Evolutionary conservation across 306 rosid genomes (phyloP).

Genomic region (Biancaea sappan): DNA sequence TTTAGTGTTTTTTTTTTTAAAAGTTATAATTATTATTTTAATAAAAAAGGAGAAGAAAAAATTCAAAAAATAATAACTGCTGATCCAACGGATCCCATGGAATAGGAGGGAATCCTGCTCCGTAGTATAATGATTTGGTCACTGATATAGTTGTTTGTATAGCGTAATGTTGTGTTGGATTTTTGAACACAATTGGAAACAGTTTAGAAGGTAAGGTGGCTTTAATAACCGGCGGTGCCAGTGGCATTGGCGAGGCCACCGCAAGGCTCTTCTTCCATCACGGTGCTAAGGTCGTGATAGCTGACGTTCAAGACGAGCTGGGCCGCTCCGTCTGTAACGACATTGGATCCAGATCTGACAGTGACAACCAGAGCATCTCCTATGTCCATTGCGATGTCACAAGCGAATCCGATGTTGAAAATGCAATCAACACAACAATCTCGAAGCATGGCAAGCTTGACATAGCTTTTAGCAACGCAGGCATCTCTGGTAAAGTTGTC

Average conservation of each 20-base stretch:
- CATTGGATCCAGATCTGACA: constrained; percentile 10
- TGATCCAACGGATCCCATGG: too few species aligned
- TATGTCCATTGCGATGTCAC: constrained; percentile 59
- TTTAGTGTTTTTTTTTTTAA: too few species aligned
- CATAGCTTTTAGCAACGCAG: constrained; percentile 62
- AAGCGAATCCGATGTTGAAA: constrained; percentile 39
- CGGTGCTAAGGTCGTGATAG: constrained; percentile 58
- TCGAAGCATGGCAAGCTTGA: constrained; percentile 50
- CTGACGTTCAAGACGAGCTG: constrained; percentile 61
- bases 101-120: too few species aligned
- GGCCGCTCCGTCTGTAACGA: constrained; percentile 45
- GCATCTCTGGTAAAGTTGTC: constrained; percentile 29
- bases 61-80: too few species aligned
- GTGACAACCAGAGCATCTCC: neutral
- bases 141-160: neutral
- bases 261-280: constrained; percentile 48
- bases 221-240: constrained; percentile 63
- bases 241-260: constrained; percentile 63
- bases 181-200: neutral
- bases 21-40: too few species aligned
- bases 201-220: constrained; percentile 65
- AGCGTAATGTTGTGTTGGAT: too few species aligned
- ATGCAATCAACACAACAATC: constrained; percentile 37
- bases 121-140: too few species aligned
- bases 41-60: too few species aligned